Percentiles rank a stretch among this genome's conserved stretches.
Evolutionary conservation across 495 filamentous ascomycete species (phyloP).

Genomic region (Penicillium coprophilum): DNA sequence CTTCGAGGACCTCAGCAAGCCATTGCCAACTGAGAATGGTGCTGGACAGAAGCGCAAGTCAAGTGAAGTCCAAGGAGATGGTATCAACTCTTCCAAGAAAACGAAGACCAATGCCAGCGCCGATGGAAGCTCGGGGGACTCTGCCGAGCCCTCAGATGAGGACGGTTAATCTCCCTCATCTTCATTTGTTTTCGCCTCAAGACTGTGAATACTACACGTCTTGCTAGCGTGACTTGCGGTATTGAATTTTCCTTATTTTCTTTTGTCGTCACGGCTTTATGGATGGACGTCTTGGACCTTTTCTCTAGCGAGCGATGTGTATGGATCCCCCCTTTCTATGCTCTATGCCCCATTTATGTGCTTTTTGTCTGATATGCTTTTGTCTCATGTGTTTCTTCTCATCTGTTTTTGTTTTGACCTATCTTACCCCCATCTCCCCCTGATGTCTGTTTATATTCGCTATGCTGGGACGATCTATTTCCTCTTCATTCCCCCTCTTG

Average conservation of each 20-base stretch:
- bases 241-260: constrained; percentile 20
- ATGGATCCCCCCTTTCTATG: constrained; percentile 24
- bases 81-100: constrained; percentile 44
- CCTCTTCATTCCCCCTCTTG: constrained; percentile 16
- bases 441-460: constrained; percentile 42
- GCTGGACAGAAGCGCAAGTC: constrained; percentile 53
- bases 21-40: constrained; percentile 27
- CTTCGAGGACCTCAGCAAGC: constrained; percentile 34
- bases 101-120: constrained; percentile 47
- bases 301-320: constrained; percentile 46
- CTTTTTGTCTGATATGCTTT: constrained; percentile 9
- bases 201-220: background rate
- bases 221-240: background rate
- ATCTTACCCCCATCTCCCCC: constrained; percentile 1
- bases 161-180: constrained; percentile 37
- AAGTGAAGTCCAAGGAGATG: constrained; percentile 46
- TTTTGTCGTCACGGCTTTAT: constrained; percentile 35
- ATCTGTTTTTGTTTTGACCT: constrained; percentile 10
- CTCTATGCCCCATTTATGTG: constrained; percentile 15
- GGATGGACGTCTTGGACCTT: constrained; percentile 38
- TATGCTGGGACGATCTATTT: constrained; percentile 39
- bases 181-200: background rate
- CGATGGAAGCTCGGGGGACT: constrained; percentile 52
- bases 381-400: background rate
- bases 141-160: constrained; percentile 49